Evolutionary conservation across 257 asterid species (phyloP).

Genomic region (Przewalskia tangutica): DNA sequence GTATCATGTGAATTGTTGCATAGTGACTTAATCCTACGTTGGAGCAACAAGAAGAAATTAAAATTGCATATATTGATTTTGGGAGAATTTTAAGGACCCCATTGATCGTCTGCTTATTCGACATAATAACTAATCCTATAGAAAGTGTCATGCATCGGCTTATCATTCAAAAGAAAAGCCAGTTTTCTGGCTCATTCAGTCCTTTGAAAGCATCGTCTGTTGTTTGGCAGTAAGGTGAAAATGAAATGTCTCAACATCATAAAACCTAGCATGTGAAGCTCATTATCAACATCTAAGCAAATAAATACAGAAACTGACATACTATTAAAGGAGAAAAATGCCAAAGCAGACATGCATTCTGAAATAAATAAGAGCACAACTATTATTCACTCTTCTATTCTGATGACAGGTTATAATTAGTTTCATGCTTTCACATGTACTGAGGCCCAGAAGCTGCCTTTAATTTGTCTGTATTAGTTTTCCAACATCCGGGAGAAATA

Average conservation of each 20-base stretch:
- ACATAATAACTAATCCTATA: neutral
- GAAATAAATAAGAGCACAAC: conserved; percentile 5
- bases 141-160: neutral
- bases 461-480: neutral
- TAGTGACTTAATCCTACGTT: neutral
- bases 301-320: conserved; percentile 1
- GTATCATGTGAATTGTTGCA: neutral
- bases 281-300: neutral
- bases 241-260: conserved; percentile 11
- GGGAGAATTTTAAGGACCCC: neutral
- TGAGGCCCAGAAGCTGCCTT: conserved; percentile 11
- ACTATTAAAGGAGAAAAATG: neutral
- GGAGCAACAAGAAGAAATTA: neutral
- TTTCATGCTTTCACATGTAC: conserved; percentile 15
- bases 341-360: conserved; percentile 10
- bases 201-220: neutral
- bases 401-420: neutral
- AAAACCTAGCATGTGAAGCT: conserved; percentile 20
- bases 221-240: neutral
- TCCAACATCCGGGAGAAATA: neutral
- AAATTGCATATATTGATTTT: neutral
- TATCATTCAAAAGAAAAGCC: neutral
- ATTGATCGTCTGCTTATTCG: neutral
- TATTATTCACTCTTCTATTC: neutral
- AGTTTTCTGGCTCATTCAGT: neutral